Conservation (phyloP, 148 eudicot genomes). For the Rhododendron henanense region DNA sequence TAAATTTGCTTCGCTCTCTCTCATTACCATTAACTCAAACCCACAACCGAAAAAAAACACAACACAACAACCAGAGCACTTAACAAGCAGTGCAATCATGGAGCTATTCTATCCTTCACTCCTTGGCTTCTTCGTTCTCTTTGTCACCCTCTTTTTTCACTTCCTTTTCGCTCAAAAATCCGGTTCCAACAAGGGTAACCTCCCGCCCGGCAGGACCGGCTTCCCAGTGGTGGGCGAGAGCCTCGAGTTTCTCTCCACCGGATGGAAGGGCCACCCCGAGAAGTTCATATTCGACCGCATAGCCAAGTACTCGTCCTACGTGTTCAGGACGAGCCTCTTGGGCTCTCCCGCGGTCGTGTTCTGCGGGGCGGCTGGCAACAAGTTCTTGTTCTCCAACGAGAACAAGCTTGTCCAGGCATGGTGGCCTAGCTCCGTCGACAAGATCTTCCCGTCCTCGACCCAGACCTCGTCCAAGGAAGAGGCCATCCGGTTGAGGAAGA, state of each 20-base stretch:
- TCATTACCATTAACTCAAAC: neutral
- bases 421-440: neutral
- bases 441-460: neutral
- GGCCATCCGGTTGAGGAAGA: slow-evolving; percentile 3
- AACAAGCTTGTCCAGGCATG: slow-evolving; percentile 7
- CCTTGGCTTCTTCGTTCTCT: neutral
- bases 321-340: neutral
- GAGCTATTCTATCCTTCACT: neutral
- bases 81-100: neutral
- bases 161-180: neutral
- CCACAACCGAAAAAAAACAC: neutral
- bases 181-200: neutral
- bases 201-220: neutral
- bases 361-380: slow-evolving; percentile 4
- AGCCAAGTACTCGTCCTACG: neutral
- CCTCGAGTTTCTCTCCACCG: neutral
- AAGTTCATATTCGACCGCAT: neutral
- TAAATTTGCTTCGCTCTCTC: neutral
- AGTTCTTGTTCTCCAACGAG: slow-evolving; percentile 5
- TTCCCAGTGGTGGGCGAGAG: neutral
- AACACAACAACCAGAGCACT: neutral
- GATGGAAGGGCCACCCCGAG: neutral
- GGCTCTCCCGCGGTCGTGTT: slow-evolving; percentile 4
- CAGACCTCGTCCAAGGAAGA: slow-evolving; percentile 1
- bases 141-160: neutral